phyloP scores from a whole-genome alignment of 2,329 filamentous ascomycete genomes.

The Fusarium incarnatum region DNA sequence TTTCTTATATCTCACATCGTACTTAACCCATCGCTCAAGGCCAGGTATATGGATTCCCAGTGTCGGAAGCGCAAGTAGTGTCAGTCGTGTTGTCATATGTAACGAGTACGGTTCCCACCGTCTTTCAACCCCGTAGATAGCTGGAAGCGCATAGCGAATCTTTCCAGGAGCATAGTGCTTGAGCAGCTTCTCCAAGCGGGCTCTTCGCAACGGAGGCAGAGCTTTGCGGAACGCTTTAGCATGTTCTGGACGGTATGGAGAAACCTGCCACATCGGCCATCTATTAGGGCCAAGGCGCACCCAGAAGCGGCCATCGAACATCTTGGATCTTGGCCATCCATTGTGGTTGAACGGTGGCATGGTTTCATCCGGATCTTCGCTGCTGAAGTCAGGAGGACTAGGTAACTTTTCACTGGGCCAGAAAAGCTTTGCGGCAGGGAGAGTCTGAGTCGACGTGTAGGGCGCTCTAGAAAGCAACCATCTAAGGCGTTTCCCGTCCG shows the following conservation, averaged over 20 bases:
- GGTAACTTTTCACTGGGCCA: conserved; percentile 37
- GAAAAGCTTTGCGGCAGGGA: conserved; percentile 44
- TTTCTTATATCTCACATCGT: conserved; percentile 63
- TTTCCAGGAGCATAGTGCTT: conserved; percentile 66
- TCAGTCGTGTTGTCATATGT: conserved; percentile 48
- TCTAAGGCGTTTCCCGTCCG: conserved; percentile 33
- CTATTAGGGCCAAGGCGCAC: conserved; percentile 60
- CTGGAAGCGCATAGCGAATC: conserved; percentile 66
- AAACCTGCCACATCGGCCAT: conserved; percentile 56
- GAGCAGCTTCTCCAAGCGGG: conserved; percentile 57
- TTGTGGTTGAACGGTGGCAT: conserved; percentile 45
- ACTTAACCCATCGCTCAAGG: conserved; percentile 61
- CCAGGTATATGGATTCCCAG: conserved; percentile 61
- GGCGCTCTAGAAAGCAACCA: conserved; percentile 63
- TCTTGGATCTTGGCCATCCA: conserved; percentile 49
- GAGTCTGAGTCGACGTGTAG: conserved; percentile 55
- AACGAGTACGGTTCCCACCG: conserved; percentile 43
- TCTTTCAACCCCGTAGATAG: conserved; percentile 61
- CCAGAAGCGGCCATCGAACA: conserved; percentile 74
- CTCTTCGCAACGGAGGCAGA: conserved; percentile 50
- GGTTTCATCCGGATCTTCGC: conserved; percentile 7
- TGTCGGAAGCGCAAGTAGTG: conserved; percentile 65
- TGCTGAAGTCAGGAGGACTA: conserved; percentile 18
- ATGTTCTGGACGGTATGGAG: conserved; percentile 59
- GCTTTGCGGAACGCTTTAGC: conserved; percentile 62